These are phyloP conservation scores for Endothia cerciana DNA, from an alignment of 2,329 filamentous ascomycete genomes.

Conservation along the genomic window DNA sequence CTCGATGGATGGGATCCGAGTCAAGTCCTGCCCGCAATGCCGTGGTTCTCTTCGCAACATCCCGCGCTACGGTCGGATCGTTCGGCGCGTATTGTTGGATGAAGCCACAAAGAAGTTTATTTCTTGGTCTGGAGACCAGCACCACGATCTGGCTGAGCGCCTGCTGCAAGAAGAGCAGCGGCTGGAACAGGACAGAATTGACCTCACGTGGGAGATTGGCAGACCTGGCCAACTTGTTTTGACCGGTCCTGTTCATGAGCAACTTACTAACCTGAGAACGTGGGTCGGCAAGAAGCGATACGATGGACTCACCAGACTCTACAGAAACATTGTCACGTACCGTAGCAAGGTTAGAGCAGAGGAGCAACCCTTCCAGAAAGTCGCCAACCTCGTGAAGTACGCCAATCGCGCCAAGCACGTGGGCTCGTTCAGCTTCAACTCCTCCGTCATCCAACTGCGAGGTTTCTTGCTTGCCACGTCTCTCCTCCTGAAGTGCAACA, in stretches of 20 bases:
- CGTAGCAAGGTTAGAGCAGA: slow-evolving; percentile 38
- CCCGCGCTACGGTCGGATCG: slow-evolving; percentile 64
- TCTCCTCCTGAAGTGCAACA: slow-evolving; percentile 53
- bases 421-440: slow-evolving; percentile 40
- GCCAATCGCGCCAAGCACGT: slow-evolving; percentile 36
- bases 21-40: slow-evolving; percentile 63
- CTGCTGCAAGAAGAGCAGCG: slow-evolving; percentile 35
- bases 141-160: slow-evolving; percentile 43
- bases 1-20: slow-evolving; percentile 44
- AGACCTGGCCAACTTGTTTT: not conserved
- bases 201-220: not conserved
- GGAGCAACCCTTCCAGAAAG: slow-evolving; percentile 54
- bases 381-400: slow-evolving; percentile 49
- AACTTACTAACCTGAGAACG: slow-evolving; percentile 14
- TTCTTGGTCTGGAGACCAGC: slow-evolving; percentile 47
- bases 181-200: slow-evolving; percentile 32
- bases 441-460: slow-evolving; percentile 42
- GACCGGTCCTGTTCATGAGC: not conserved
- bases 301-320: slow-evolving; percentile 21
- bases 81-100: slow-evolving; percentile 63
- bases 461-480: slow-evolving; percentile 46
- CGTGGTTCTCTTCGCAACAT: slow-evolving; percentile 61
- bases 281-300: slow-evolving; percentile 28
- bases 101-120: slow-evolving; percentile 68
- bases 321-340: slow-evolving; percentile 33